Base-by-base conservation (phyloP, 768 basidiomycete species). In the Mycena alexandri region DNA sequence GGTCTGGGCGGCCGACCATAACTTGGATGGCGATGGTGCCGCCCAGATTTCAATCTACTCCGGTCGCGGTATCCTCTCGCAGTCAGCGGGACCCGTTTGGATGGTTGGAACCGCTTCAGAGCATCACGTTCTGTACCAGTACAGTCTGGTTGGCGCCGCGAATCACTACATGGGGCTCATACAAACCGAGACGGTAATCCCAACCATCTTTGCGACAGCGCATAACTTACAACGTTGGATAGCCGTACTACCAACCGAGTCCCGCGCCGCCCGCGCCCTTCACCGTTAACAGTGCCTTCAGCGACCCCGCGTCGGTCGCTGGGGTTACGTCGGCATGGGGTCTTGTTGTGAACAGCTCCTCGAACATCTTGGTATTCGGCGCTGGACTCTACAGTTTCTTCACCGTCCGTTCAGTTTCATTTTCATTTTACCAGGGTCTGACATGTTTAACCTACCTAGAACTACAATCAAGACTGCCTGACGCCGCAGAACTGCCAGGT, bases 61-160 rank as follows among this genome's bases (percentile, higher is more conserved):
- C 11, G 93, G 90, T 0, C 87, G 93, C n/a, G 93, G 93, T 5
- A 85, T 94, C 47, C 78, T 92, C 14, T 90, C 90, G 1, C 87
- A 94, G 75, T 91, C 90, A 11, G 79, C 79, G 42, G 93, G 93
- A 7, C 93, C 93, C 2, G 90, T 93, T 11, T 93, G 92, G 93
- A 74, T 94, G 80, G 87, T 93, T 64, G 93, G 93, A 22, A 93
- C 92, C 46, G 63, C 63, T 2, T 38, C 54, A 16, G 92, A 93
- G 70, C 91, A 93, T 71, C 87, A 91, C 67, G 79, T 81, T 0
- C 75, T 92, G 19, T 93, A 91, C 69, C 90, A 93, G 72, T 93
- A 91, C 76, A 86, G 81, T 68, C 72, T 93, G 24, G 86, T 83
- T 33, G 82, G 83, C 54, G 90, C 92, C 1, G 76, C 80, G 68